Evolutionary conservation across 1,284 basidiomycete genomes (phyloP).

Genomic region (Melampsora larici-populina): DNA sequence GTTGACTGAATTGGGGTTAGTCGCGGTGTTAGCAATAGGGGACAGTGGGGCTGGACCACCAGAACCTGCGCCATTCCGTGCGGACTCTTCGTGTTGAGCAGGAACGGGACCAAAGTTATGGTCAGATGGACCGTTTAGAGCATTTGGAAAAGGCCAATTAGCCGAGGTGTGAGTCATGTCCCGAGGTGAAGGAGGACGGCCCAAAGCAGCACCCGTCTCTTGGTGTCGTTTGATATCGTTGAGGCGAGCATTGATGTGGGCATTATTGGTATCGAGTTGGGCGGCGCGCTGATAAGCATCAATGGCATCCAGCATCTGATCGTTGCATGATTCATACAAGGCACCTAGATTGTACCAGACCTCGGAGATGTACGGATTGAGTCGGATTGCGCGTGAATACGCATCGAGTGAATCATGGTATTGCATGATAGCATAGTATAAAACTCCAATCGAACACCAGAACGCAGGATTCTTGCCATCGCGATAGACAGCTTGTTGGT

Average conservation of each 20-base stretch:
- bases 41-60: too few species aligned
- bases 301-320: constrained; percentile 96
- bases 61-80: background rate
- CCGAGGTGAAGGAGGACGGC: constrained; percentile 47
- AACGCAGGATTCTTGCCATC: constrained; percentile 98
- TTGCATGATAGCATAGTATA: constrained; percentile 99
- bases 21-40: too few species aligned
- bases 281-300: constrained; percentile 91
- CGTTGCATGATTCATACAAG: constrained; percentile 97
- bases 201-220: constrained; percentile 45
- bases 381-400: constrained; percentile 94
- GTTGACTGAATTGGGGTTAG: background rate
- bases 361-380: constrained; percentile 98
- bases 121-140: constrained; percentile 21
- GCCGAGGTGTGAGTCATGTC: constrained; percentile 47
- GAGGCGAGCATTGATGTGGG: constrained; percentile 72
- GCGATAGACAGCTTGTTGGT: constrained; percentile 97
- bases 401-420: constrained; percentile 97
- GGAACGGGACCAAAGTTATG: constrained; percentile 16
- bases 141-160: constrained; percentile 38
- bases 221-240: constrained; percentile 48
- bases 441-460: constrained; percentile 98
- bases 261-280: constrained; percentile 79
- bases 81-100: constrained; percentile 15
- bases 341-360: constrained; percentile 99